Percentiles rank a stretch among this genome's conserved stretches.
These are phyloP conservation scores for Kockovaella imperatae DNA, from an alignment of 768 basidiomycete species.

Conservation along the genomic window DNA sequence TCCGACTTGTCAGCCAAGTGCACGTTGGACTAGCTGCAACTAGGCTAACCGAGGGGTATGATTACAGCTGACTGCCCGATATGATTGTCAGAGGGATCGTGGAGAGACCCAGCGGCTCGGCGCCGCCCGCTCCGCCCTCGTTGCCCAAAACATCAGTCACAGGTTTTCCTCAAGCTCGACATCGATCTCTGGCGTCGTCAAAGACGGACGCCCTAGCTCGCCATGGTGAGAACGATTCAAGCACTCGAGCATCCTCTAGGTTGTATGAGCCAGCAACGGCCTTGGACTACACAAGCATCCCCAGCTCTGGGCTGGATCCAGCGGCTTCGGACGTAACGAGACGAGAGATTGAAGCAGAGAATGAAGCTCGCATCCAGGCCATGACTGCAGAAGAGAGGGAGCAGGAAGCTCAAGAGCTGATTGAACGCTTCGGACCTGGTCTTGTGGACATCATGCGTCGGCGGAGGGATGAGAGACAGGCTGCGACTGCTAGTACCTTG, in stretches of 20 bases:
- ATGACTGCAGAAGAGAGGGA: conserved; percentile 70
- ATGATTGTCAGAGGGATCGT: conserved; percentile 32
- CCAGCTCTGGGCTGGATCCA: background rate
- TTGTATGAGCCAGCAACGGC: background rate
- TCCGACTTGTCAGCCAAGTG: too few species aligned
- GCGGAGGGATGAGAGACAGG: conserved; percentile 51
- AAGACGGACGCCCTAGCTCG: background rate
- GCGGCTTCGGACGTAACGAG: conserved; percentile 50
- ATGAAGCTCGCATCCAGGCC: conserved; percentile 54
- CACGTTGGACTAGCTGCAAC: too few species aligned
- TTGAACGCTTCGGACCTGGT: conserved; percentile 64
- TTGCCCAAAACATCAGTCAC: conserved; percentile 45
- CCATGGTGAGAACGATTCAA: background rate
- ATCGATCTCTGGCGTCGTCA: background rate
- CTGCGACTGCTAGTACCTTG: conserved; percentile 20
- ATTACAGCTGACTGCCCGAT: background rate
- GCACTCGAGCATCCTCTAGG: too few species aligned
- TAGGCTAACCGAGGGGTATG: background rate
- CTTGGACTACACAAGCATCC: too few species aligned
- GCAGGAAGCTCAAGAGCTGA: conserved; percentile 57
- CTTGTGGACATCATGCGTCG: conserved; percentile 58
- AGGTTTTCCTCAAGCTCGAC: conserved; percentile 28
- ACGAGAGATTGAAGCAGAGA: conserved; percentile 55
- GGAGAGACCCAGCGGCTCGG: conserved; percentile 12
- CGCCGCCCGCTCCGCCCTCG: conserved; percentile 29